phyloP scores from a whole-genome alignment of 441 rosid genomes.

The Manihot esculenta region DNA sequence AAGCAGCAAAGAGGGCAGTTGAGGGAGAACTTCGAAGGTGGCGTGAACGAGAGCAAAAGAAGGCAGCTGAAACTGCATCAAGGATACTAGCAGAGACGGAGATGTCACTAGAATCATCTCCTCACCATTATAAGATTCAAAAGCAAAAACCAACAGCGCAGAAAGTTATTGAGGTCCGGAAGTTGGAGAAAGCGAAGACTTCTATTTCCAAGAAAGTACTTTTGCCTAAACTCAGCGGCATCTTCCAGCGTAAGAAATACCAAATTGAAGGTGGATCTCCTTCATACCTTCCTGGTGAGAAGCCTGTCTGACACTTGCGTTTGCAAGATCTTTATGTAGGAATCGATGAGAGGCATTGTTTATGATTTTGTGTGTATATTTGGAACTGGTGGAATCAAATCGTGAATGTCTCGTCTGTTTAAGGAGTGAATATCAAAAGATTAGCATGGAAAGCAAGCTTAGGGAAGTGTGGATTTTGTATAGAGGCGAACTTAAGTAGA shows the following conservation, averaged over 20 bases:
- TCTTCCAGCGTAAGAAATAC: constrained; percentile 76
- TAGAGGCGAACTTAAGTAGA: constrained; percentile 15
- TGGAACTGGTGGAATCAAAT: constrained; percentile 26
- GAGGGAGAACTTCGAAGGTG: constrained; percentile 92
- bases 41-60: constrained; percentile 86
- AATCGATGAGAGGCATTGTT: constrained; percentile 22
- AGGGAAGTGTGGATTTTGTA: constrained; percentile 26
- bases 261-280: constrained; percentile 87
- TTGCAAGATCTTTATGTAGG: constrained; percentile 21
- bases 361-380: constrained; percentile 28
- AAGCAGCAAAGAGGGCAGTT: constrained; percentile 88
- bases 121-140: constrained; percentile 48
- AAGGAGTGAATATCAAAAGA: constrained; percentile 14
- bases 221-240: constrained; percentile 62
- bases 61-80: constrained; percentile 77
- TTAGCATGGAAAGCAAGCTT: constrained; percentile 27
- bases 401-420: constrained; percentile 19
- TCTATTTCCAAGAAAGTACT: constrained; percentile 64
- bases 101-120: constrained; percentile 59
- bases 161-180: constrained; percentile 37
- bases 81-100: constrained; percentile 71
- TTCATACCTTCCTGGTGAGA: constrained; percentile 75
- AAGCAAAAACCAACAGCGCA: constrained; percentile 49
- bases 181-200: constrained; percentile 62
- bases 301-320: constrained; percentile 36